Base-by-base conservation (phyloP, 768 basidiomycete species). In the Termitomyces eurrhizus region DNA sequence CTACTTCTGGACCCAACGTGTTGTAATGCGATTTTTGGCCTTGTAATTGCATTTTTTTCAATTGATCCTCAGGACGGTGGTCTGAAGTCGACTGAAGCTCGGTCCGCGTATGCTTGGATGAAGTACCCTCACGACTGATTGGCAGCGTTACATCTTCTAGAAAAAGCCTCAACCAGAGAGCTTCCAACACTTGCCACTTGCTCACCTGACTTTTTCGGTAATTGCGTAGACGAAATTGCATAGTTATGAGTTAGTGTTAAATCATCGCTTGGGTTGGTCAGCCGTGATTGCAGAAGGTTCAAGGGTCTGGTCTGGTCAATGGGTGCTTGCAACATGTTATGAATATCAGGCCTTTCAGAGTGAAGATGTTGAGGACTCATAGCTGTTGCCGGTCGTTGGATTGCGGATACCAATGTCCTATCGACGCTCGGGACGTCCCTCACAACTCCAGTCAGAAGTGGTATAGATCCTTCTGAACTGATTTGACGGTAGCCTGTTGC, bases 401-500 rank as follows among this genome's bases (percentile, higher is more conserved):
- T 53, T 6, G 51, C 51, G 14, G 46, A 57, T 56, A 44, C 57
- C 7, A 41, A 9, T 13, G 9, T 33, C 18, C 24, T 57, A 52
- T 60, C 58, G 16, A 56, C 61, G 14, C 21, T 14, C 16, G 60
- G 42, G 26, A 35, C 35, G 36, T 56, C 57, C 7, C 56, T 36
- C 9, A 37, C 21, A 41, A 42, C 24, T 9, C 37, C 56, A 9
- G 36, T 29, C 16, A 16, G 9, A 11, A 16, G 14, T 37, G 57
- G 35, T 13, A 52, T 32, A 56, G 49, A 48, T 33, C 14, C 55
- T 53, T 60, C 56, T 18, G 24, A 48, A 13, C 33, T 49, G 33
- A 24, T 37, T 48, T 64, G 72, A 26, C 59, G 66, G 52, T 59
- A 57, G 14, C 64, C 65, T 58, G 60, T 60, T 16, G 58, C 59